A percentile compares a stretch with the other conserved stretches of the same genome.
phyloP scores from a whole-genome alignment of 805 yeast genomes.

The Pichia nanzhaoensis region DNA sequence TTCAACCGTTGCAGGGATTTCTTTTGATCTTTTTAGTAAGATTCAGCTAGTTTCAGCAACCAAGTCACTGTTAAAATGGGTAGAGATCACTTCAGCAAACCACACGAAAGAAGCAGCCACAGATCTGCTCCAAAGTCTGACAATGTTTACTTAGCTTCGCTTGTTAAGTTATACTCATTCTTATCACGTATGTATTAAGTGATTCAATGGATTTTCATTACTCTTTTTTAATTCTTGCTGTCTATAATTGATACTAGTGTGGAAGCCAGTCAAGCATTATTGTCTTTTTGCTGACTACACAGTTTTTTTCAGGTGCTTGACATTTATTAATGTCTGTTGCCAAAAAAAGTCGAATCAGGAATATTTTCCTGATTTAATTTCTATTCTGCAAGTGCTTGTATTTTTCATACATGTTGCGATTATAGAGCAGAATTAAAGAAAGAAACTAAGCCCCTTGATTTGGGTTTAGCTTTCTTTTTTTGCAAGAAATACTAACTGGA shows the following conservation, averaged over 20 bases:
- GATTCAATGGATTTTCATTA: background rate
- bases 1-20: too few species aligned
- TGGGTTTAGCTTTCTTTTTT: background rate
- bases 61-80: slow-evolving; percentile 56
- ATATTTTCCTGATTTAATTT: background rate
- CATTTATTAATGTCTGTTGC: too few species aligned
- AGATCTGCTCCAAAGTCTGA: slow-evolving; percentile 99
- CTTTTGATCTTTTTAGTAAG: background rate
- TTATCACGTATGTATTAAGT: slow-evolving; percentile 85
- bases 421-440: slow-evolving; percentile 43
- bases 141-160: slow-evolving; percentile 96
- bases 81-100: slow-evolving; percentile 94
- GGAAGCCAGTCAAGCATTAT: background rate
- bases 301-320: background rate
- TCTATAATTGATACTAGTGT: slow-evolving; percentile 9
- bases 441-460: background rate
- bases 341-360: too few species aligned
- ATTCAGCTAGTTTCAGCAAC: background rate
- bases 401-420: slow-evolving; percentile 28
- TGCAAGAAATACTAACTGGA: slow-evolving; percentile 17
- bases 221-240: slow-evolving; percentile 21
- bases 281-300: background rate
- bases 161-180: slow-evolving; percentile 98
- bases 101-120: slow-evolving; percentile 93
- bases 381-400: slow-evolving; percentile 29